phyloP scores from a whole-genome alignment of 257 asterid species.

The Gentiana macrophylla region DNA sequence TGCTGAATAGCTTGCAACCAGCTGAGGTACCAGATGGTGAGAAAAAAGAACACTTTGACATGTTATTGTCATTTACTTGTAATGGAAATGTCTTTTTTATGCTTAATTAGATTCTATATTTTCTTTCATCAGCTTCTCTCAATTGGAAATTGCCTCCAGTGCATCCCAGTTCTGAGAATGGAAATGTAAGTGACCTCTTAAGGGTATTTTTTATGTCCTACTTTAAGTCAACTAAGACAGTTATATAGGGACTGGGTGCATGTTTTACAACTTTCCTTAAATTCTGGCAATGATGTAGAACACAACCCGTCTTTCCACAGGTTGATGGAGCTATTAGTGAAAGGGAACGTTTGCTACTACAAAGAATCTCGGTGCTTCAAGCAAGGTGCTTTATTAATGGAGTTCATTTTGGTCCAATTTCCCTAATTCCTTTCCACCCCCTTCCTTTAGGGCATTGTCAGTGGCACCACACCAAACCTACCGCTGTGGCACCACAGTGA shows the following conservation, averaged over 20 bases:
- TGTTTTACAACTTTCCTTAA: too few species aligned
- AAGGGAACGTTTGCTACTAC: conserved; percentile 68
- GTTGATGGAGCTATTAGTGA: conserved; percentile 53
- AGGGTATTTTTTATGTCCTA: too few species aligned
- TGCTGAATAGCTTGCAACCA: conserved; percentile 72
- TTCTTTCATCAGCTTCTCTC: conserved; percentile 45
- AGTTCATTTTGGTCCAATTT: not conserved
- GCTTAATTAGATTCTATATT: conserved; percentile 7
- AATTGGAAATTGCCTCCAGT: conserved; percentile 69
- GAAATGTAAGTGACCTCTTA: conserved; percentile 47
- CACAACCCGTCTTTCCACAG: conserved; percentile 23
- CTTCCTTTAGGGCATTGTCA: too few species aligned
- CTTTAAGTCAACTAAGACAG: too few species aligned
- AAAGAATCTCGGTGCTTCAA: conserved; percentile 82
- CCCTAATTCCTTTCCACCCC: too few species aligned
- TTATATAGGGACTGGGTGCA: too few species aligned
- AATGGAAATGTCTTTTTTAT: not conserved
- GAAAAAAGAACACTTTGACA: not conserved
- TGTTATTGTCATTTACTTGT: not conserved
- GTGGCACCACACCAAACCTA: too few species aligned
- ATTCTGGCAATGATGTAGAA: too few species aligned
- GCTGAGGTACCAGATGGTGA: conserved; percentile 48
- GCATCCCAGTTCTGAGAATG: conserved; percentile 70
- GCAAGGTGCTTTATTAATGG: conserved; percentile 39
- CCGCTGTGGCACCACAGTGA: too few species aligned